A percentile compares a stretch with the other conserved stretches of the same genome.
phyloP scores from a whole-genome alignment of 306 rosid genomes.

The Medicago arabica region DNA sequence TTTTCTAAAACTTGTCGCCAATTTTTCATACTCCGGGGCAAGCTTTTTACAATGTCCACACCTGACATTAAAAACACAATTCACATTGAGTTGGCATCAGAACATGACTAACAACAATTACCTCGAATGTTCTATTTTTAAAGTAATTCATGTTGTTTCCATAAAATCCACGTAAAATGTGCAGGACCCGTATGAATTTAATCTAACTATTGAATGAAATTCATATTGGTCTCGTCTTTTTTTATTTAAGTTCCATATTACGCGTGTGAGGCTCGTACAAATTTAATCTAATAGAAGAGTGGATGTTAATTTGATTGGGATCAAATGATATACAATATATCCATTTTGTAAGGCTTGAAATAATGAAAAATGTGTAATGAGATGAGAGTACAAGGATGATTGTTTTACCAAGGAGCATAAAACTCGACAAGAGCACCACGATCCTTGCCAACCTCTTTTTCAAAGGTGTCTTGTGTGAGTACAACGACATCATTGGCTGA shows the following conservation, averaged over 20 bases:
- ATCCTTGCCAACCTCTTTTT: slow-evolving; percentile 84
- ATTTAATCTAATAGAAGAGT: not conserved
- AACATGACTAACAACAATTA: not conserved
- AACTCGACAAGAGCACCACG: slow-evolving; percentile 85
- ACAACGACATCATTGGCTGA: slow-evolving; percentile 76
- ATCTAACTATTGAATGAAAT: not conserved
- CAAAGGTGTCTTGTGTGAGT: slow-evolving; percentile 67
- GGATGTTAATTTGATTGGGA: not conserved
- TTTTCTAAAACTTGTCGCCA: slow-evolving; percentile 74
- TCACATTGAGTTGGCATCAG: not conserved
- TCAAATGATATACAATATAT: not conserved
- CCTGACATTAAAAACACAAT: slow-evolving; percentile 50
- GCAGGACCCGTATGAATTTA: not conserved
- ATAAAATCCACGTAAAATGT: not conserved
- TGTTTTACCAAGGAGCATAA: slow-evolving; percentile 86
- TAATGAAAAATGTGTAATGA: not conserved
- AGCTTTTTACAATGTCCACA: slow-evolving; percentile 96
- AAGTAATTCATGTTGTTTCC: too few species aligned
- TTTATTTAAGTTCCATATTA: not conserved
- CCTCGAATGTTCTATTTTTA: not conserved
- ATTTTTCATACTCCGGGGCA: slow-evolving; percentile 87
- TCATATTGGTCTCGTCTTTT: not conserved
- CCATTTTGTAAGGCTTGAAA: not conserved
- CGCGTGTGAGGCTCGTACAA: not conserved
- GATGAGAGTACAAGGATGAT: not conserved